phyloP scores from a whole-genome alignment of 208 protist genomes.

The Leishmania martiniquensis region DNA sequence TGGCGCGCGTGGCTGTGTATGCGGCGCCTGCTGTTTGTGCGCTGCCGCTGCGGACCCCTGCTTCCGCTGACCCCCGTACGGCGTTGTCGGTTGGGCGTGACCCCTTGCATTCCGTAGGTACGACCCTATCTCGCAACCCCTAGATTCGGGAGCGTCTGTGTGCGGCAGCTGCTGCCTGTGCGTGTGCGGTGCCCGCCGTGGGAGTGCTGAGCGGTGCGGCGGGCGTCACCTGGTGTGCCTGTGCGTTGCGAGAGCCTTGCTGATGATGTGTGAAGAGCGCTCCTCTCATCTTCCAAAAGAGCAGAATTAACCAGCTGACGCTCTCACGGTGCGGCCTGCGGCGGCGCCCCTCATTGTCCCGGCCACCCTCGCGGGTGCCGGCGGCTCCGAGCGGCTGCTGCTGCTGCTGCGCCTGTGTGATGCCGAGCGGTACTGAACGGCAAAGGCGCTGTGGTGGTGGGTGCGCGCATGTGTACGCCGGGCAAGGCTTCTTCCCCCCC shows the following conservation, averaged over 20 bases:
- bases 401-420: constrained; percentile 14
- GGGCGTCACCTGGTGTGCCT: background rate
- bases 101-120: constrained; percentile 22
- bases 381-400: constrained; percentile 1
- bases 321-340: constrained; percentile 1
- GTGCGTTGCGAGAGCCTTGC: constrained; percentile 5
- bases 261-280: constrained; percentile 58
- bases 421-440: constrained; percentile 37
- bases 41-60: background rate
- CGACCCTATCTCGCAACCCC: constrained; percentile 53
- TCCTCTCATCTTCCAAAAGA: constrained; percentile 42
- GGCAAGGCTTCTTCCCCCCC: background rate
- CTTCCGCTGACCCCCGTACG: constrained; percentile 2
- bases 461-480: background rate
- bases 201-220: too few relatives aligned
- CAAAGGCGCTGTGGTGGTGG: background rate
- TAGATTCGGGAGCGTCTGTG: constrained; percentile 21
- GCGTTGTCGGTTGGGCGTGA: constrained; percentile 54
- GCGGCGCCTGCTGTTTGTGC: background rate
- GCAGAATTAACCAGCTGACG: constrained; percentile 54
- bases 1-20: background rate
- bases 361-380: constrained; percentile 15
- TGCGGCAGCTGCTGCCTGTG: background rate
- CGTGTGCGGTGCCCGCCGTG: too few relatives aligned
- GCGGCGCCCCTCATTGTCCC: background rate